Base-by-base conservation (phyloP, 257 asterid genomes). In the Apocynum venetum region DNA sequence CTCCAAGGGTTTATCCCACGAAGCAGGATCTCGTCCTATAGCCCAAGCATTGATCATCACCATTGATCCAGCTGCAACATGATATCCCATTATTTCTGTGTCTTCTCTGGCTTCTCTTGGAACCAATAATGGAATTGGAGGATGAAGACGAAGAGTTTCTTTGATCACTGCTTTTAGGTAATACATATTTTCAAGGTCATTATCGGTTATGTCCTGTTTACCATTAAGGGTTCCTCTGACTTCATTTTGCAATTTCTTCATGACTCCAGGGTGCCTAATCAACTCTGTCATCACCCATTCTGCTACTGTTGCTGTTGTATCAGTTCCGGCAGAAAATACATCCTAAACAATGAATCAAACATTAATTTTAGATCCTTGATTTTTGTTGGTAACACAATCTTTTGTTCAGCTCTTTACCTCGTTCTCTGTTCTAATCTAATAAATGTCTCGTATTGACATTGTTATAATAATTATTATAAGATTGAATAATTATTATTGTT, bases 241-340 rank as follows among this genome's bases (percentile, higher is more conserved):
- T 60, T 82, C 83, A 46, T 71, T 48, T 66, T 79, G 77, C 66
- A 77, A 61, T 25, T 75, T 72, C 40, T 68, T 57, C 82, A 80
- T 73, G 1, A 63, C 63, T 1, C 0, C 46, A 8, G 87, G 84
- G 47, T 80, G 60, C 7, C 70, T 77, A 35, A 83, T 6, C 14
- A 80, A 80, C 53, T 79, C 82, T 31, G 79, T 8, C 86, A 80
- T 79, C 41, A 67, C 76, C 86, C 86, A 83, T 41, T 83, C 87
- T 12, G 70, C 5, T 8, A 74, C 80, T 35, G 82, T 63, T 6
- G 70, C 47, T 1, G 82, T 63, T 15, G 87, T 80, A 49, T 83
- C 80, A 51, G 87, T 80, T 59, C 87, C 87, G 0, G 76, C 84
- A 17, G 80, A 4, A 41, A 80, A 77, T 3, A 77, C 74, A 20